These are phyloP conservation scores for Ascoidea rubescens DNA, from an alignment of 805 yeast species.

Conservation along the genomic window DNA sequence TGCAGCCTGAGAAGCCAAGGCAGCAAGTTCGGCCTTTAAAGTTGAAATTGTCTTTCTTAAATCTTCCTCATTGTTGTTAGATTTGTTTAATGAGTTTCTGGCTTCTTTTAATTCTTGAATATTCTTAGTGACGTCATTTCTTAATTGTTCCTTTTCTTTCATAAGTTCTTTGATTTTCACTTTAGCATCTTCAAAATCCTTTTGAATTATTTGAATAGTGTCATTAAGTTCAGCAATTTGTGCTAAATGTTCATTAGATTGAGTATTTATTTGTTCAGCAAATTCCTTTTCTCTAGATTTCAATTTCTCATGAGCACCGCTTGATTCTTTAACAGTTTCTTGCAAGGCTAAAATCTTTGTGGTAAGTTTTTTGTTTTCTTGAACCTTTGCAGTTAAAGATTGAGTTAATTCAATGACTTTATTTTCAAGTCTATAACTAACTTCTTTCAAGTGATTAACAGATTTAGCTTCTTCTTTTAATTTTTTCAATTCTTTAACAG, in stretches of 20 bases:
- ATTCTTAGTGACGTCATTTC: constrained; percentile 46
- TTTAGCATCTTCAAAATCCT: constrained; percentile 44
- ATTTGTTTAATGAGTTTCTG: constrained; percentile 40
- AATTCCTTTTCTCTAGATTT: constrained; percentile 42
- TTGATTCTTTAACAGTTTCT: constrained; percentile 37
- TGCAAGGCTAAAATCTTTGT: constrained; percentile 42
- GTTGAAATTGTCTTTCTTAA: constrained; percentile 43
- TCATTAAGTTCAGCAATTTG: constrained; percentile 36
- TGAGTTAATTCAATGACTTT: constrained; percentile 96
- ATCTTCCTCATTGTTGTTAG: constrained; percentile 52
- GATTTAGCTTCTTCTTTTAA: constrained; percentile 85
- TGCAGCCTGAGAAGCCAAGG: constrained; percentile 15
- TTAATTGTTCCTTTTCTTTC: constrained; percentile 46
- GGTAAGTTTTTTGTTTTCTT: constrained; percentile 65
- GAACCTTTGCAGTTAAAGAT: constrained; percentile 61
- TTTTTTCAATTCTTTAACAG: constrained; percentile 45
- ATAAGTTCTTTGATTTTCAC: constrained; percentile 45
- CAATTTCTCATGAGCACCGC: constrained; percentile 36
- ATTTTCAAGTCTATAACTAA: constrained; percentile 85
- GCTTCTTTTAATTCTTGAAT: constrained; percentile 49
- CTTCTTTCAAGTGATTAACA: constrained; percentile 79
- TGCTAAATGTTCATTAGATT: constrained; percentile 31
- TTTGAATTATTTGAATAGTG: constrained; percentile 39
- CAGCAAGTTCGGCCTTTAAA: constrained; percentile 33
- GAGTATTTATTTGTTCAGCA: constrained; percentile 28